phyloP scores from a whole-genome alignment of 495 filamentous ascomycete genomes.

The Aspergillus funiculosus region DNA sequence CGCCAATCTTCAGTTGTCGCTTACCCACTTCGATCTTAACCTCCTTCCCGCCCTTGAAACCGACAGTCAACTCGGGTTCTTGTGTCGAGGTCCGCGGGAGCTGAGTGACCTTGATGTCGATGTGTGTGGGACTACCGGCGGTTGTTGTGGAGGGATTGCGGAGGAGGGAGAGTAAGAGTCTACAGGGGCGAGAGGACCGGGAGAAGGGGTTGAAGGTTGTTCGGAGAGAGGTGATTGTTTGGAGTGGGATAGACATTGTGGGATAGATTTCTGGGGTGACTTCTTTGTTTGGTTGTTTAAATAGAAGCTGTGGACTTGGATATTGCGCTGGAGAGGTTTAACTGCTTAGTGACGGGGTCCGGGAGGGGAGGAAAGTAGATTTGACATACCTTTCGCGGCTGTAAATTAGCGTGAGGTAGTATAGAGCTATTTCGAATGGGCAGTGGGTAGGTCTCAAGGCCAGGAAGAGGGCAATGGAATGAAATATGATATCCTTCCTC shows the following conservation, averaged over 20 bases:
- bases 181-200: slow-evolving; percentile 65
- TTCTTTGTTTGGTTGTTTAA: no score
- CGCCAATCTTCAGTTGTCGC: slow-evolving; percentile 76
- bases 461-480: no score
- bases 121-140: slow-evolving; percentile 64
- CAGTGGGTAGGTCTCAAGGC: neutral
- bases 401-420: neutral
- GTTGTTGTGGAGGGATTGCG: slow-evolving; percentile 57
- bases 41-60: slow-evolving; percentile 58
- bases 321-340: no score
- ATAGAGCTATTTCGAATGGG: neutral
- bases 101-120: slow-evolving; percentile 64
- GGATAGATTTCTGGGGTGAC: neutral
- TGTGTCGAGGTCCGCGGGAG: slow-evolving; percentile 57
- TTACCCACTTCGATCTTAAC: slow-evolving; percentile 67
- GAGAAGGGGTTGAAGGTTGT: slow-evolving; percentile 92
- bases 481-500: neutral
- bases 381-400: no score
- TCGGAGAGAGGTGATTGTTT: slow-evolving; percentile 67
- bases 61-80: slow-evolving; percentile 53
- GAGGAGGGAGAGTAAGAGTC: slow-evolving; percentile 81
- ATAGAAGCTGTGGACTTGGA: no score
- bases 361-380: no score
- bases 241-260: slow-evolving; percentile 68
- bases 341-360: neutral